Evolutionary conservation across 176 grass and related monocot species (phyloP).

Genomic region (Pharus latifolius): DNA sequence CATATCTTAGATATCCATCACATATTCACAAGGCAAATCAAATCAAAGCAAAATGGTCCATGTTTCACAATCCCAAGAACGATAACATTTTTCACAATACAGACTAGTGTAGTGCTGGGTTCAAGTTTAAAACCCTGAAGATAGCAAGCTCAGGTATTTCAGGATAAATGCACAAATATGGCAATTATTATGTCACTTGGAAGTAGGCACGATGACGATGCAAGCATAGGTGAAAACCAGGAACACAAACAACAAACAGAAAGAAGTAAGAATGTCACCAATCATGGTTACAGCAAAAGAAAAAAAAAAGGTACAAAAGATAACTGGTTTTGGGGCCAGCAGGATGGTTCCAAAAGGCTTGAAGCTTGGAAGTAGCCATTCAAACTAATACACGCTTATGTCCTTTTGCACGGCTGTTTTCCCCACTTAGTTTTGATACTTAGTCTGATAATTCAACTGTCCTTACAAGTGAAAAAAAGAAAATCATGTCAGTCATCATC

Average conservation of each 20-base stretch:
- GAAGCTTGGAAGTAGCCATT: constrained; percentile 76
- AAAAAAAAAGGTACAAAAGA: background rate
- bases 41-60: background rate
- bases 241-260: background rate
- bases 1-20: background rate
- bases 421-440: background rate
- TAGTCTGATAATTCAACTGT: too few species aligned
- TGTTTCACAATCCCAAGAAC: background rate
- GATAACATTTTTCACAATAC: background rate
- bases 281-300: background rate
- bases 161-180: background rate
- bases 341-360: constrained; percentile 85
- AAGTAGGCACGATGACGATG: background rate
- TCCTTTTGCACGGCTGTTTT: constrained; percentile 5
- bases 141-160: background rate
- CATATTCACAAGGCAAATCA: background rate
- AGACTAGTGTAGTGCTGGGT: background rate
- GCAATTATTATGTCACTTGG: background rate
- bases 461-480: constrained; percentile 3
- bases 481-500: background rate
- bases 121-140: background rate
- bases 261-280: background rate
- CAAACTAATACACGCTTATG: background rate
- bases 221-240: background rate
- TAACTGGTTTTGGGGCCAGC: constrained; percentile 86